Base-by-base conservation (phyloP, 2,329 filamentous ascomycete genomes). In the Pyricularia sp. region DNA sequence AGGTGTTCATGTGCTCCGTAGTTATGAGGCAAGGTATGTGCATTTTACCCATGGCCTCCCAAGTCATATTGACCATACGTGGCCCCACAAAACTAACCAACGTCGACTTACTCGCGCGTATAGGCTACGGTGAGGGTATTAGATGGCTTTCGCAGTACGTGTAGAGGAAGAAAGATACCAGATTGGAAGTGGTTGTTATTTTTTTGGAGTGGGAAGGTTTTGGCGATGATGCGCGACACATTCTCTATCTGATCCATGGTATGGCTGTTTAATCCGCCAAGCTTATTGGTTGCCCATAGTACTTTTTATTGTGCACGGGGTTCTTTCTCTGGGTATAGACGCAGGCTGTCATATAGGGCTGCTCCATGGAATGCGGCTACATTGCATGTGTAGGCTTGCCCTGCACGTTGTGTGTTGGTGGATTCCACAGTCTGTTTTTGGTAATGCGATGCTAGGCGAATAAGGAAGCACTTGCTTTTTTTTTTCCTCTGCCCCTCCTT, bases 1-100 rank as follows among this genome's bases (percentile, higher is more conserved):
- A 99, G 86, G 88, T 98, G 72, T 98, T 98, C 82, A 97, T 99
- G 95, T 98, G 94, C 87, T 97, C 92, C 76, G 94, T 98, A 74
- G 94, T 98, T 72, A 97, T 97, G 93, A 88, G 94, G 81, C 94
- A 98, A 85, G 95, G 88, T 90, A 75, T 74, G 86, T 81, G 58
- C 58, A 67, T 55, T 69, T 50, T 7, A 17, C n/a, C 33, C 30
- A n/a, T 26, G 42, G 42, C 17, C 7, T n/a, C 42, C 6, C 10
- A n/a, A n/a, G 28, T 11, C 3, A 36, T 17, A 7, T 33, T 14
- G 63, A 28, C 28, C 25, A 65, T 11, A 33, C n/a, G 58, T 61
- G 58, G 58, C 58, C 11, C 58, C 58, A 61, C 58, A 61, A 61
- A 61, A 26, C 68, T 74, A 72, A 74, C 68, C 36, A 55, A 20